Evolutionary conservation across 371 early-diverging fungal species (phyloP).

Genomic region (Astathelohania contejeani): DNA sequence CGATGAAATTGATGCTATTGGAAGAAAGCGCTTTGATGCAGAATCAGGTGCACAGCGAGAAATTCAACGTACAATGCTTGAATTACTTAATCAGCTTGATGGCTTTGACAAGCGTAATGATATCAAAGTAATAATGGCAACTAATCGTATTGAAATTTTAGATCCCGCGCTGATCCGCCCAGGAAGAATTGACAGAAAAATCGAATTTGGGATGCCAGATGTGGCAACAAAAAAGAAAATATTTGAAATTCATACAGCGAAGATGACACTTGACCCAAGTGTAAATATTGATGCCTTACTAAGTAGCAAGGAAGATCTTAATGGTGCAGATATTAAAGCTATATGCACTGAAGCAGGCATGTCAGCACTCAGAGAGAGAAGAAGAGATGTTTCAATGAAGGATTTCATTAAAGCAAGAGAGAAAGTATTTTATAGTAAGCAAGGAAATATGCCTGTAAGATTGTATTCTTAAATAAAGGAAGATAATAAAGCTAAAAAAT

Average conservation of each 20-base stretch:
- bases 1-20: slow-evolving; percentile 99
- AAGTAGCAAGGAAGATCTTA: slow-evolving; percentile 90
- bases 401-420: slow-evolving; percentile 96
- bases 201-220: slow-evolving; percentile 97
- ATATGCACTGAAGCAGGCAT: slow-evolving; percentile 98
- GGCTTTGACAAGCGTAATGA: slow-evolving; percentile 98
- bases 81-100: slow-evolving; percentile 95
- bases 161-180: slow-evolving; percentile 99
- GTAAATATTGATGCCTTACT: slow-evolving; percentile 94
- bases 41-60: slow-evolving; percentile 91
- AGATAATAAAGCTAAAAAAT: too few relatives aligned
- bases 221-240: slow-evolving; percentile 92
- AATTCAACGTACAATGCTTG: slow-evolving; percentile 99
- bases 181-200: slow-evolving; percentile 98
- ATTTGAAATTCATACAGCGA: slow-evolving; percentile 89
- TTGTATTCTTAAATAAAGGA: slow-evolving; percentile 47
- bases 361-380: slow-evolving; percentile 87
- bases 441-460: slow-evolving; percentile 55
- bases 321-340: slow-evolving; percentile 98
- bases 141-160: slow-evolving; percentile 90
- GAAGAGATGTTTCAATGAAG: slow-evolving; percentile 89
- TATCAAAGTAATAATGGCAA: slow-evolving; percentile 99
- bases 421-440: slow-evolving; percentile 92
- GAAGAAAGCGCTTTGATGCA: slow-evolving; percentile 86
- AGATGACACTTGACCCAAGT: slow-evolving; percentile 87